Base-by-base conservation (phyloP, 2,329 filamentous ascomycete species). In the Colletotrichum filicis region DNA sequence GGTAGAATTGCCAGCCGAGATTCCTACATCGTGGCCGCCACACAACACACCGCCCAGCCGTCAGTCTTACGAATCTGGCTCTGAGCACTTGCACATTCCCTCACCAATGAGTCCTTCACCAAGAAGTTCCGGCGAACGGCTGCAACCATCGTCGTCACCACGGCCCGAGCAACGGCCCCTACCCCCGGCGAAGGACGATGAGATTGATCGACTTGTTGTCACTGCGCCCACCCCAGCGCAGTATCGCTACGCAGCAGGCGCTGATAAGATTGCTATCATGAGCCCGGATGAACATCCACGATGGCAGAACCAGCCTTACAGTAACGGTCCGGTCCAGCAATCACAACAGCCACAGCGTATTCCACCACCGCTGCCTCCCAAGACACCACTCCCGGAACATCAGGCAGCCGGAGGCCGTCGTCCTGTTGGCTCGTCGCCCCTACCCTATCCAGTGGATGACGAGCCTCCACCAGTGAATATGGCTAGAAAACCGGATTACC, bases 391-490 rank as follows among this genome's bases (percentile, higher is more conserved):
- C 4, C 90, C 88, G 0, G 91, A 90, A 71, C 80, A 80, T 76
- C 85, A 80, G 76, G 78, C 65, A 58, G 78, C 74, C 49, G 79
- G 74, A 78, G 84, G 75, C 77, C 82, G 73, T 78, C 83, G 72
- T 77, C 80, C 76, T 22, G 68, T 76, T 22, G 62, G 57, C 63
- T 6, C 74, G 81, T 1, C 35, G 22, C 81, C 85, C 9, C 87
- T 94, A 42, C 95, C 95, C 1, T 98, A 98, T 80, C 96, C 96
- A 0, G 83, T 94, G 60, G 92, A 91, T 58, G 90, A 92, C 57
- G 93, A 97, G 32, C 95, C 96, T 22, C 96, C 96, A 3, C 87
- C 90, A 7, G 95, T 97, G 8, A 97, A 97, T 78, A 93, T 95
- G 88, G 92, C 93, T 57, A 91, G 92, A 76, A 98, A 98, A 82